Evolutionary conservation across 192 early-diverging fungal genomes (phyloP).

Genomic region (Coemansia sp.): DNA sequence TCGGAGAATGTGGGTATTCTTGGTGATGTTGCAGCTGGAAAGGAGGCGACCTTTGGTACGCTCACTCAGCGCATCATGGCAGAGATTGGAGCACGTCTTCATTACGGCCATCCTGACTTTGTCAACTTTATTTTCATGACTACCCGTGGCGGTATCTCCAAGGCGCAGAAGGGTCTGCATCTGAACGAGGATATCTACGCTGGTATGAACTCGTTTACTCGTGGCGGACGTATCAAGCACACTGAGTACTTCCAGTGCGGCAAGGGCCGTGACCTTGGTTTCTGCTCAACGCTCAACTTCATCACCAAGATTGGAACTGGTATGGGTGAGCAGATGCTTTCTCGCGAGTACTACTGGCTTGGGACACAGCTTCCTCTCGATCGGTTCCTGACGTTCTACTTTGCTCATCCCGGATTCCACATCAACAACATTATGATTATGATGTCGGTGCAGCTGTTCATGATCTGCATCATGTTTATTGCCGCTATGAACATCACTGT

Average conservation of each 20-base stretch:
- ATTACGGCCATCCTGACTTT: slow-evolving; percentile 90
- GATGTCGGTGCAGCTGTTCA: slow-evolving; percentile 77
- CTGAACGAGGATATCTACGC: slow-evolving; percentile 93
- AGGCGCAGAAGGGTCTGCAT: slow-evolving; percentile 87
- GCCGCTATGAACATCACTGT: slow-evolving; percentile 68
- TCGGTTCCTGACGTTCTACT: slow-evolving; percentile 85
- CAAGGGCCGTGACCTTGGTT: slow-evolving; percentile 87
- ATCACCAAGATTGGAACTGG: slow-evolving; percentile 89
- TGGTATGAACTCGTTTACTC: slow-evolving; percentile 83
- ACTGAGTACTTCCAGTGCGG: slow-evolving; percentile 90
- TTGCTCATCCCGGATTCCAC: slow-evolving; percentile 87
- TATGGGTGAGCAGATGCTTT: slow-evolving; percentile 92
- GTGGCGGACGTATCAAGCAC: slow-evolving; percentile 86
- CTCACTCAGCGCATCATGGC: slow-evolving; percentile 84
- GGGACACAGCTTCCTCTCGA: slow-evolving; percentile 83
- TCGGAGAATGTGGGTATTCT: slow-evolving; percentile 81
- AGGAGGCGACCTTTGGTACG: slow-evolving; percentile 85
- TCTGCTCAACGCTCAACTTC: slow-evolving; percentile 86
- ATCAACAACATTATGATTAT: slow-evolving; percentile 88
- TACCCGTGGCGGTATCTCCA: slow-evolving; percentile 82
- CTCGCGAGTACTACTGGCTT: slow-evolving; percentile 90
- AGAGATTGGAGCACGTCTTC: slow-evolving; percentile 77
- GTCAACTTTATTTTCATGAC: slow-evolving; percentile 87
- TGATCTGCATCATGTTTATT: slow-evolving; percentile 76
- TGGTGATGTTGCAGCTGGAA: slow-evolving; percentile 87